A percentile compares a stretch with the other conserved stretches of the same genome.
Conservation (phyloP, 371 early-diverging fungal species). For the Circinella umbellata region DNA sequence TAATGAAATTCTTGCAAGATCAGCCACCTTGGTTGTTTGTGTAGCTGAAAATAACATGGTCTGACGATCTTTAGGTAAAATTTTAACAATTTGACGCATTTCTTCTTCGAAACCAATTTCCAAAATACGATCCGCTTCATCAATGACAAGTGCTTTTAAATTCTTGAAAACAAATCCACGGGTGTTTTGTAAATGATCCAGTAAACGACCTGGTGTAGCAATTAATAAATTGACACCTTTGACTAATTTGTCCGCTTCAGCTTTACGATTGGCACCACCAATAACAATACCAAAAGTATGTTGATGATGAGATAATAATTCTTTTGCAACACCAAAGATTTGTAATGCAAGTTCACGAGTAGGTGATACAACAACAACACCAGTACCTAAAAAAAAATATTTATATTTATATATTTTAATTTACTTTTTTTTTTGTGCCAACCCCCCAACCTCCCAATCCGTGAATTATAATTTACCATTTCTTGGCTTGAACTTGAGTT, state of each 20-base stretch:
- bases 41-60: conserved; percentile 95
- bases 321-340: conserved; percentile 97
- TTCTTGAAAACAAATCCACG: conserved; percentile 77
- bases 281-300: conserved; percentile 89
- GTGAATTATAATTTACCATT: conserved; percentile 66
- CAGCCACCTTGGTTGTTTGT: conserved; percentile 78
- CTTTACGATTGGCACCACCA: conserved; percentile 92
- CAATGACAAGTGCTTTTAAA: conserved; percentile 91
- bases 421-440: conserved; percentile 10
- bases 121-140: conserved; percentile 98
- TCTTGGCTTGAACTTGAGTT: conserved; percentile 89
- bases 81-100: conserved; percentile 78
- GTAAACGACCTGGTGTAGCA: conserved; percentile 97
- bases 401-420: neutral
- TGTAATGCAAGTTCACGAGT: conserved; percentile 99
- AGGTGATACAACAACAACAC: conserved; percentile 96
- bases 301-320: conserved; percentile 87
- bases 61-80: conserved; percentile 77
- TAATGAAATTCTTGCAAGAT: conserved; percentile 81
- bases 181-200: conserved; percentile 94
- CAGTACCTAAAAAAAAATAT: conserved; percentile 66
- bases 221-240: conserved; percentile 95
- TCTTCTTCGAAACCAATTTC: conserved; percentile 97
- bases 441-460: no score
- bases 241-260: conserved; percentile 90